phyloP scores from a whole-genome alignment of 306 rosid genomes.

The Erythrophleum fordii region DNA sequence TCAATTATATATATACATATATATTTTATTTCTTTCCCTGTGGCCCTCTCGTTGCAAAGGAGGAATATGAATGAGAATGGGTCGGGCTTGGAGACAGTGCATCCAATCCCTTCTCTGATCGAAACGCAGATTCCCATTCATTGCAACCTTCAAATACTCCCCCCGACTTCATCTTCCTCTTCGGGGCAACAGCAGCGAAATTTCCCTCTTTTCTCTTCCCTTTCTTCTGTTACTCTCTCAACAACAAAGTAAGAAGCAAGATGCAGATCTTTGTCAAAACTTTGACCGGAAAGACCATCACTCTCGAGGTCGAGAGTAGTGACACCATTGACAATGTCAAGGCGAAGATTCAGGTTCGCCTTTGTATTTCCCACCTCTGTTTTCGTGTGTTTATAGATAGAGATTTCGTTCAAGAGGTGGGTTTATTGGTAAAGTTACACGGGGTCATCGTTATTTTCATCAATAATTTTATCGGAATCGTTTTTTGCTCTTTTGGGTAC shows the following conservation, averaged over 20 bases:
- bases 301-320: slow-evolving; percentile 62
- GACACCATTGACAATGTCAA: slow-evolving; percentile 64
- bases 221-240: neutral
- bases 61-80: neutral
- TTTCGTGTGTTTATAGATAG: neutral
- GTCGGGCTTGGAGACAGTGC: neutral
- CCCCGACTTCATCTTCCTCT: neutral
- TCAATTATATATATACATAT: too few species aligned
- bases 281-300: slow-evolving; percentile 60
- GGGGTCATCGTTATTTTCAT: neutral
- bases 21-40: too few species aligned
- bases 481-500: neutral
- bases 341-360: slow-evolving; percentile 57
- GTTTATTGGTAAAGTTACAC: neutral
- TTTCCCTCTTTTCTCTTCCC: neutral
- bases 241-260: neutral
- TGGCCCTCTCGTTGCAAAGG: neutral
- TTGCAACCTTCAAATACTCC: neutral
- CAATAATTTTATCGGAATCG: neutral
- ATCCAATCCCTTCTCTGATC: slow-evolving; percentile 1
- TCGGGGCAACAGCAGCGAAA: neutral
- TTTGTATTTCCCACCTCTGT: neutral
- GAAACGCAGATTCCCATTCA: neutral
- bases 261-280: slow-evolving; percentile 68
- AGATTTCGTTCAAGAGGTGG: neutral